Percentiles rank a stretch among this genome's conserved stretches.
phyloP scores from a whole-genome alignment of 176 grass and related monocot species.

The Panicum miliaceum region DNA sequence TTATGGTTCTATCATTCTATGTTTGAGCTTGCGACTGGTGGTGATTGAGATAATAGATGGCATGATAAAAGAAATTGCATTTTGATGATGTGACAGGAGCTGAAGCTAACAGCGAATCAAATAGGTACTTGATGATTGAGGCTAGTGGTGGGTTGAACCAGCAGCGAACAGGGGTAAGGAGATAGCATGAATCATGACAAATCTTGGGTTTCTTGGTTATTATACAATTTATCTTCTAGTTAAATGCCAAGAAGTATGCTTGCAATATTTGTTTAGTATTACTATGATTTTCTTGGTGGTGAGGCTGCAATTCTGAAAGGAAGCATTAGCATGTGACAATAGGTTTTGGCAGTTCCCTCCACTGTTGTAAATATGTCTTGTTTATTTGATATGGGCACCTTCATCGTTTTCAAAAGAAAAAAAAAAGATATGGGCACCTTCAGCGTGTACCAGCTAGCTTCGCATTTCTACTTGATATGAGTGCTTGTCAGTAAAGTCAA shows the following conservation, averaged over 20 bases:
- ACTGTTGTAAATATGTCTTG: not conserved
- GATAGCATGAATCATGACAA: not conserved
- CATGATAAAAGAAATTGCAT: not conserved
- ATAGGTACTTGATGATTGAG: slow-evolving; percentile 22
- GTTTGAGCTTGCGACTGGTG: not conserved
- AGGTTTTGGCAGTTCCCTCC: not conserved
- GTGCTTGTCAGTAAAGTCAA: not conserved
- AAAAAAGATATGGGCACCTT: too few species aligned
- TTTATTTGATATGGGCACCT: not conserved
- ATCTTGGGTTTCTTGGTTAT: not conserved
- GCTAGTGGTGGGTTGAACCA: slow-evolving; percentile 1
- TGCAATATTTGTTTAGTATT: not conserved
- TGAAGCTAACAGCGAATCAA: not conserved
- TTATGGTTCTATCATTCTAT: not conserved
- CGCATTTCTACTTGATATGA: not conserved
- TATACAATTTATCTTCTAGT: not conserved
- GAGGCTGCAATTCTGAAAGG: not conserved
- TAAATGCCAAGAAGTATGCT: not conserved
- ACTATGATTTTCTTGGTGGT: not conserved
- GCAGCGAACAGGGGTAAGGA: slow-evolving; percentile 14
- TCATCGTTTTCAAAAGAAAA: too few species aligned
- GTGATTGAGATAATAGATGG: not conserved
- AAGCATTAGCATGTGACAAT: not conserved
- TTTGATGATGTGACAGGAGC: not conserved
- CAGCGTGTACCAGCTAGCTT: not conserved